Evolutionary conservation across 768 basidiomycete species (phyloP), one percentile per base, ranked within the genome.

Genomic region (Dioszegia aurantiaca): DNA sequence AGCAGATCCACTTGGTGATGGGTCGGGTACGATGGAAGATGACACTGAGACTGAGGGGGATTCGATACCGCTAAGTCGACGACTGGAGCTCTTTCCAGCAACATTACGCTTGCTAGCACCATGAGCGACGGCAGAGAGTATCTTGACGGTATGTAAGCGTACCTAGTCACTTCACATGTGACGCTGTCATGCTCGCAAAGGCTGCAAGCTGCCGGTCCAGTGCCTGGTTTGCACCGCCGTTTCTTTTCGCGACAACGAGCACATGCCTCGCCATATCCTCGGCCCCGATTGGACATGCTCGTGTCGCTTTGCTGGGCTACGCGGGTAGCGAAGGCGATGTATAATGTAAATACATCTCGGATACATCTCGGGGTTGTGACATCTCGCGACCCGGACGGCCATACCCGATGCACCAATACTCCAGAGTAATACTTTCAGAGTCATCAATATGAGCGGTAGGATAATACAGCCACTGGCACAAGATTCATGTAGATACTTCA

Each of bases 221-320:
- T 26, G 6, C 39, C 41, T 23, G 53, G 53, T 23, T 17, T 23
- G 21, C 53, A 55, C 14, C 53, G 37, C 23, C 53, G 53, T 21
- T 55, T 55, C 41, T 42, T 41, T 10, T 42, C 28, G 4, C 53
- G 53, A 33, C 54, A 55, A 4, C 28, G 40, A 2, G 41, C 26
- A 21, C 54, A 55, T 19, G 41, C 54, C 21, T 55, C 17, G 11
- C 41, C 41, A 21, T 55, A 43, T 12, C 14, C 41, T 9, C 41
- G 40, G 11, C 40, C 54, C 16, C 27, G 40, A 33, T 30, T 55
- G 21, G 40, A 8, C 40, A 42, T 42, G 40, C 14, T 14, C 14
- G 33, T 33, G 14, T 6, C 8, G 8, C 8, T 14, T 33, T 6
- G 33, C 33, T 33, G 33, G 14, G 33, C 6, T 6, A 6, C 33